These are phyloP conservation scores for Curvularia eragrostidis DNA, from an alignment of 2,329 filamentous ascomycete species.

Conservation along the genomic window DNA sequence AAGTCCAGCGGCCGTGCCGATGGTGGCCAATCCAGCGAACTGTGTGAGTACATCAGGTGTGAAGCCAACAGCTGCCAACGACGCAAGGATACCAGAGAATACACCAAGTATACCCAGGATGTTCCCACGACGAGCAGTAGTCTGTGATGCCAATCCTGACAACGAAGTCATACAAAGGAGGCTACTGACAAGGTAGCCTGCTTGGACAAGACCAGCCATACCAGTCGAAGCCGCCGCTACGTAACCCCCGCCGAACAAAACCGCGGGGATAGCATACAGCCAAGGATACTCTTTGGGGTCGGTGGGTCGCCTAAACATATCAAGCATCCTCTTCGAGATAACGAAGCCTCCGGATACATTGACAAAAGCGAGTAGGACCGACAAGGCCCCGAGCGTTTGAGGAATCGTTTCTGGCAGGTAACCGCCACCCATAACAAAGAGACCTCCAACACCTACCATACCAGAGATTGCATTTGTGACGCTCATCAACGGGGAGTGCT, in stretches of 20 bases:
- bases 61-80: conserved; percentile 81
- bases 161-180: conserved; percentile 82
- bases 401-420: conserved; percentile 68
- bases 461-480: conserved; percentile 92
- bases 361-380: conserved; percentile 84
- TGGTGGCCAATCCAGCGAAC: conserved; percentile 75
- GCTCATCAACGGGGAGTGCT: conserved; percentile 86
- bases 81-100: conserved; percentile 80
- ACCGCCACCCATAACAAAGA: conserved; percentile 88
- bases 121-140: conserved; percentile 84
- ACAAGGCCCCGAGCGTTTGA: conserved; percentile 76
- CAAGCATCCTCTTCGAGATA: conserved; percentile 91
- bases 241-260: conserved; percentile 81
- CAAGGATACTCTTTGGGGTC: conserved; percentile 89
- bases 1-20: conserved; percentile 73
- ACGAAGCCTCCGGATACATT: conserved; percentile 90
- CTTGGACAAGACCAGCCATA: conserved; percentile 82
- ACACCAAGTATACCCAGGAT: conserved; percentile 87
- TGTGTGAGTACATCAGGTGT: conserved; percentile 78
- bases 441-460: conserved; percentile 84
- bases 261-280: conserved; percentile 80
- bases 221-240: conserved; percentile 80
- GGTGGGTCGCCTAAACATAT: conserved; percentile 69
- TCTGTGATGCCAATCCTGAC: conserved; percentile 80
- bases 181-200: conserved; percentile 84